Evolutionary conservation across 1,284 basidiomycete genomes (phyloP).

Genomic region (Amylostereum areolatum): DNA sequence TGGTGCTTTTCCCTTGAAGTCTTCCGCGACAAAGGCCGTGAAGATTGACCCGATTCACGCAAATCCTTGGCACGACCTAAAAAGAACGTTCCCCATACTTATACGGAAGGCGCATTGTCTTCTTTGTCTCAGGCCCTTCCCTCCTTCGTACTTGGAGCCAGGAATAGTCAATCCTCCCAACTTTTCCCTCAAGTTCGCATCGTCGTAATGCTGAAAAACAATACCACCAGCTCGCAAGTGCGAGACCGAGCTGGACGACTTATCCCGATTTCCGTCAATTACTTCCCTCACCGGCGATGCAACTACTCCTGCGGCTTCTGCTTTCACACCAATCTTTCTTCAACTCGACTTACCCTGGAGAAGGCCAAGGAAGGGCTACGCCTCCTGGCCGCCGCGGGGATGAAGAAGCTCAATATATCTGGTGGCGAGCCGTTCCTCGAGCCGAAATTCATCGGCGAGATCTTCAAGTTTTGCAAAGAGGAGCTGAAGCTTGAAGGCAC

Average conservation of each 20-base stretch:
- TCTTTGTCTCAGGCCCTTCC: too few relatives aligned
- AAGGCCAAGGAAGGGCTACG: constrained; percentile 31
- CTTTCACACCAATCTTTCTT: constrained; percentile 32
- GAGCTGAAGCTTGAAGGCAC: constrained; percentile 29
- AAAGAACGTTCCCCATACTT: too few relatives aligned
- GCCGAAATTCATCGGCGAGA: constrained; percentile 30
- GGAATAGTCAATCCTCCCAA: too few relatives aligned
- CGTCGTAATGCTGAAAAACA: too few relatives aligned
- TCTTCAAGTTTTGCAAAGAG: constrained; percentile 35
- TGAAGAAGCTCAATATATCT: constrained; percentile 36
- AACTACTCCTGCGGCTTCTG: constrained; percentile 33
- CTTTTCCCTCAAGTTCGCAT: too few relatives aligned
- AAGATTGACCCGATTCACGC: too few relatives aligned
- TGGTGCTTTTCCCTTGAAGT: too few relatives aligned
- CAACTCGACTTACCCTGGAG: constrained; percentile 26
- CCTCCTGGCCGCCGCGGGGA: constrained; percentile 29
- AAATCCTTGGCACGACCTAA: too few relatives aligned
- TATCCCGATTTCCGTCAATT: constrained; percentile 2
- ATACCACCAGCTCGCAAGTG: background rate
- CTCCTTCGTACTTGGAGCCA: too few relatives aligned
- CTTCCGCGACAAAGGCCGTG: too few relatives aligned
- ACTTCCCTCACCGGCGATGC: constrained; percentile 15
- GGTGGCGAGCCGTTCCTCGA: constrained; percentile 38
- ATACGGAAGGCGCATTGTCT: too few relatives aligned
- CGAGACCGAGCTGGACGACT: background rate